These are phyloP conservation scores for Pycnococcus provasolii DNA, from an alignment of 139 green algal genomes.

Conservation along the genomic window DNA sequence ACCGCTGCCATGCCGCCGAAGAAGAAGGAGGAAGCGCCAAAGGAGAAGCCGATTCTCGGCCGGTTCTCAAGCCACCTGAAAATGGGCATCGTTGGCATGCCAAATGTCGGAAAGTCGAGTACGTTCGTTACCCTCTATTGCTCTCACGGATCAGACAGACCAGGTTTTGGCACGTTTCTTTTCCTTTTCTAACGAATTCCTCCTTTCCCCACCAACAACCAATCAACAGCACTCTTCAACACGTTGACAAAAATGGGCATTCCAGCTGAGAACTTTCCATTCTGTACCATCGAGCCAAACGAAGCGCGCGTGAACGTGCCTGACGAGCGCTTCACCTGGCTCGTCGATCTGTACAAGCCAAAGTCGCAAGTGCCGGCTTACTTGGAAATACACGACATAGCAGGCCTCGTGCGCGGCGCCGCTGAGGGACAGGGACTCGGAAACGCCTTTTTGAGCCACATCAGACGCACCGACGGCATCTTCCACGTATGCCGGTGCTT, in stretches of 20 bases:
- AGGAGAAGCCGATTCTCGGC: not conserved
- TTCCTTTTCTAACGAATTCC: not conserved
- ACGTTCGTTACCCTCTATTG: conserved; percentile 1
- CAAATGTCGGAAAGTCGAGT: conserved; percentile 81
- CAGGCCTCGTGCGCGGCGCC: conserved; percentile 81
- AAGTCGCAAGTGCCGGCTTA: conserved; percentile 63
- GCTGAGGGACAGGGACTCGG: conserved; percentile 82
- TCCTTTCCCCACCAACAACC: not conserved
- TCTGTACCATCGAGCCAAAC: conserved; percentile 66
- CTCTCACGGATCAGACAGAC: not conserved
- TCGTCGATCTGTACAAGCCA: conserved; percentile 52
- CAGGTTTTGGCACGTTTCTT: too few species aligned
- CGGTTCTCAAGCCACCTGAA: conserved; percentile 32
- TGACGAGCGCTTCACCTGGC: conserved; percentile 91
- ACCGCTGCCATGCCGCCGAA: conserved; percentile 6
- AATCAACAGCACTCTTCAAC: conserved; percentile 77
- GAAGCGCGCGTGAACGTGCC: conserved; percentile 81
- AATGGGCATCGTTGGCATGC: conserved; percentile 87
- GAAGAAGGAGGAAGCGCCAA: conserved; percentile 7
- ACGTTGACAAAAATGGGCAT: conserved; percentile 69
- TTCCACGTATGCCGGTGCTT: conserved; percentile 91
- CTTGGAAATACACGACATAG: conserved; percentile 93
- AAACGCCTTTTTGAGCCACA: conserved; percentile 96
- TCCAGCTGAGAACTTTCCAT: conserved; percentile 79
- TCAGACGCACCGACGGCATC: conserved; percentile 90